Percentiles rank a stretch among this genome's conserved stretches.
phyloP scores from a whole-genome alignment of 1,139 yeast species.

The Hanseniaspora sp. region DNA sequence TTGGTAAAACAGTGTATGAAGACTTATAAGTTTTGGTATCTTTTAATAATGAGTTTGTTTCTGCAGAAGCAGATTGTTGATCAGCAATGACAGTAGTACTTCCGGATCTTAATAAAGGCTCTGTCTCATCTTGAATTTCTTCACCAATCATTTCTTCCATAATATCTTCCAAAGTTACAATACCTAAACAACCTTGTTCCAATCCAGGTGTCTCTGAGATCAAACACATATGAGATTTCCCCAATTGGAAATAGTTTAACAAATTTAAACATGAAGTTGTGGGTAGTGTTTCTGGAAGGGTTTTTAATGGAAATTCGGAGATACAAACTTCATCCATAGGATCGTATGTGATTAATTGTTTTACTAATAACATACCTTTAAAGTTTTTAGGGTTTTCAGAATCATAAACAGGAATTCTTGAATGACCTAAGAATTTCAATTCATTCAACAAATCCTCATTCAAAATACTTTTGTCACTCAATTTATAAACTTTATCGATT shows the following conservation, averaged over 20 bases:
- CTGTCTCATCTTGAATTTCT: slow-evolving; percentile 95
- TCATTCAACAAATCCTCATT: slow-evolving; percentile 81
- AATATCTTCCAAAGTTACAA: slow-evolving; percentile 86
- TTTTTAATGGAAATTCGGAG: slow-evolving; percentile 87
- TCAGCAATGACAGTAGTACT: neutral
- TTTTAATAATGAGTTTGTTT: neutral
- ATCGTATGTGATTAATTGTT: slow-evolving; percentile 87
- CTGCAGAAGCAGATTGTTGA: neutral
- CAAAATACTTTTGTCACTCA: slow-evolving; percentile 72
- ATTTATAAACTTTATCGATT: slow-evolving; percentile 75
- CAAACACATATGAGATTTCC: slow-evolving; percentile 93
- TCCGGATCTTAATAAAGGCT: slow-evolving; percentile 24
- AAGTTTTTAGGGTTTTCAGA: slow-evolving; percentile 86
- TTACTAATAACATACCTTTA: slow-evolving; percentile 86
- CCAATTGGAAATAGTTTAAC: slow-evolving; percentile 92
- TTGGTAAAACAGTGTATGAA: slow-evolving; percentile 12
- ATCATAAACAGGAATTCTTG: slow-evolving; percentile 87
- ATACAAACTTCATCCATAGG: slow-evolving; percentile 94
- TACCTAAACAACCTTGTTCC: slow-evolving; percentile 79
- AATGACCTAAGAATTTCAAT: slow-evolving; percentile 86
- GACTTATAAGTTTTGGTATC: slow-evolving; percentile 7
- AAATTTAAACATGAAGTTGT: slow-evolving; percentile 90
- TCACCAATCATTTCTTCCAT: slow-evolving; percentile 96
- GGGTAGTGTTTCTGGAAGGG: slow-evolving; percentile 85
- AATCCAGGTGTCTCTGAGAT: slow-evolving; percentile 83